Conservation (phyloP, 345 rosid species). For the Euphorbia pulcherrima region DNA sequence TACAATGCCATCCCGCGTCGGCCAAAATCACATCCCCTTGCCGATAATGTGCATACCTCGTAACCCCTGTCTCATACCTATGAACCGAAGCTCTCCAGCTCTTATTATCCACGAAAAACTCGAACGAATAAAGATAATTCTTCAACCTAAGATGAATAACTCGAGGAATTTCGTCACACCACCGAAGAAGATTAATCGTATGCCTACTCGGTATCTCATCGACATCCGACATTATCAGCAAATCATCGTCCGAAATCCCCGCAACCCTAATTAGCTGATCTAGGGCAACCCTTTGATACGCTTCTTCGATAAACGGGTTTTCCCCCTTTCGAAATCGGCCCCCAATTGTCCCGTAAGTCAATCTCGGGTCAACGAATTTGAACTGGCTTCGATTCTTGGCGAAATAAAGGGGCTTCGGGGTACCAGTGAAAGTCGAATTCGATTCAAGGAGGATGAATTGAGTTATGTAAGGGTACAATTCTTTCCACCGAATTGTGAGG, state of each 20-base stretch:
- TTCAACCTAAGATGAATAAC: conserved; percentile 67
- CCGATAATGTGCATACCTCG: conserved; percentile 65
- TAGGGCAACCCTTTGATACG: conserved; percentile 70
- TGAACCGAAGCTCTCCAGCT: conserved; percentile 94
- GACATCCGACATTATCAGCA: conserved; percentile 82
- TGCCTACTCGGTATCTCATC: conserved; percentile 90
- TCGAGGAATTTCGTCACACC: conserved; percentile 75
- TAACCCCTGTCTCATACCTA: conserved; percentile 53
- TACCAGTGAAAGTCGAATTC: conserved; percentile 73
- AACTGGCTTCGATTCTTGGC: conserved; percentile 53
- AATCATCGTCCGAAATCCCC: conserved; percentile 72
- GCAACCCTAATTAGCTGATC: conserved; percentile 69
- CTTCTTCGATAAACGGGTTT: conserved; percentile 80
- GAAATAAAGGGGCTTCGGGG: conserved; percentile 55
- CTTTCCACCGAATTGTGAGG: conserved; percentile 71
- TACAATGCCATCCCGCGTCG: conserved; percentile 82
- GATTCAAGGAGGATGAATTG: conserved; percentile 83
- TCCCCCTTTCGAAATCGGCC: conserved; percentile 73
- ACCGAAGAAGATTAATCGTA: conserved; percentile 72
- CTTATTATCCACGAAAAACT: conserved; percentile 63
- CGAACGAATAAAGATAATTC: conserved; percentile 79
- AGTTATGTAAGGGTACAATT: conserved; percentile 67
- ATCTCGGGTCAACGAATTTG: conserved; percentile 64
- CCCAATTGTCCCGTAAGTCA: conserved; percentile 67
- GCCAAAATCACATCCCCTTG: conserved; percentile 60